Base-by-base conservation (phyloP, 352 stramenopile species). In the Pythium rhizo-oryzae region DNA sequence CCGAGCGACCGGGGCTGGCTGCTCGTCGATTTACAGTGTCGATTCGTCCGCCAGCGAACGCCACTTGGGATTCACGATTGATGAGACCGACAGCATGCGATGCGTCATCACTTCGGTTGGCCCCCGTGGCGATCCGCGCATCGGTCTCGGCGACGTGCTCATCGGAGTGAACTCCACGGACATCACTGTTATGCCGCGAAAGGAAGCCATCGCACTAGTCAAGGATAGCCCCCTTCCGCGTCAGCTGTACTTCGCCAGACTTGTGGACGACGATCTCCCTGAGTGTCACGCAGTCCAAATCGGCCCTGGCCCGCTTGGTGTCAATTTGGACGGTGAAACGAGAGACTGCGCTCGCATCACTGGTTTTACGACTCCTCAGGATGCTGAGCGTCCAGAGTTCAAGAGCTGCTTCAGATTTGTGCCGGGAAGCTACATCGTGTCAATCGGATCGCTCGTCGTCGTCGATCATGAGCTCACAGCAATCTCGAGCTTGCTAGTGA, bases 391-490 rank as follows among this genome's bases (percentile, higher is more conserved):
- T 1, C 59, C 70, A 19, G 71, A 71, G 15, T 91, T 85, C 58
- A 68, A 71, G 13, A 30, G 41, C 13, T 84, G 78, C 39, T 63
- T 46, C 4, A 33, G 70, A 33, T 85, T 84, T 54, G 57, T 88
- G 21, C 77, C 79, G 8, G 76, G 73, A 8, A 87, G 79, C 57
- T 80, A 67, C 58, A 84, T 96, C 57, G 62, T 90, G 46, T 66
- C 70, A 15, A 84, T 97, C 46, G 93, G 94, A 50, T 75, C 79
- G 6, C 62, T 91, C 37, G 71, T 84, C 4, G 82, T 89, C 6
- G 88, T 84, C 4, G 59, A 77, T 8, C 67, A 82, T 43, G 67
- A 76, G 23, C 70, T 89, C n/a, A 63, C 55, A 8, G 69, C 74
- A 0, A 74, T 89, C 5, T 85, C 82, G 0, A 50, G 55, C 19